phyloP scores from a whole-genome alignment of 1,284 basidiomycete genomes.

The Neonothopanus nambi region DNA sequence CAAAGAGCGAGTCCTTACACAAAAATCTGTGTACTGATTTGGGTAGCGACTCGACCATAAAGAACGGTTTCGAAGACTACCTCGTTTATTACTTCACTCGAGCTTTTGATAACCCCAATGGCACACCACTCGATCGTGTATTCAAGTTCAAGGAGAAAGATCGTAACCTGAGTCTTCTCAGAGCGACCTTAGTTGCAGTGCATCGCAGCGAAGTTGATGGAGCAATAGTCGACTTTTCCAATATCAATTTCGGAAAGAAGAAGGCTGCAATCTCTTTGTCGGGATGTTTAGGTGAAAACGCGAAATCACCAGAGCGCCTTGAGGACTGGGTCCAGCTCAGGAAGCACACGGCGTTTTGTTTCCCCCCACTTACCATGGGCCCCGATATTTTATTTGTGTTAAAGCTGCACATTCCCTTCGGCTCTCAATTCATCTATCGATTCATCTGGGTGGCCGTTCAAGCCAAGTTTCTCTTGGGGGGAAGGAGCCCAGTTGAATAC shows the following conservation, averaged over 20 bases:
- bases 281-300: not conserved
- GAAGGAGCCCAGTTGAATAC: too few relatives aligned
- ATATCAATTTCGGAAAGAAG: not conserved
- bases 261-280: not conserved
- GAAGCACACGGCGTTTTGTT: constrained; percentile 6
- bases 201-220: not conserved
- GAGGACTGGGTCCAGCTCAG: not conserved
- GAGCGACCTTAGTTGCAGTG: not conserved
- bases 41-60: not conserved
- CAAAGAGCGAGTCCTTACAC: too few relatives aligned
- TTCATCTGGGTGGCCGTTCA: constrained; percentile 6
- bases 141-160: not conserved
- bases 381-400: constrained; percentile 6
- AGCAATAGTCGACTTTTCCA: not conserved
- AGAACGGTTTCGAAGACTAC: constrained; percentile 11
- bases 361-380: not conserved
- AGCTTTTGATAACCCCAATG: not conserved
- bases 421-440: not conserved
- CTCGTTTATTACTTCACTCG: constrained; percentile 1
- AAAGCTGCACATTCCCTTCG: not conserved
- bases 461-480: not conserved
- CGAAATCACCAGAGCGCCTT: not conserved
- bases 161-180: not conserved
- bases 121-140: not conserved
- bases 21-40: too few relatives aligned